Conservation (phyloP, 2,329 filamentous ascomycete genomes). For the Colletotrichum acutatum region DNA sequence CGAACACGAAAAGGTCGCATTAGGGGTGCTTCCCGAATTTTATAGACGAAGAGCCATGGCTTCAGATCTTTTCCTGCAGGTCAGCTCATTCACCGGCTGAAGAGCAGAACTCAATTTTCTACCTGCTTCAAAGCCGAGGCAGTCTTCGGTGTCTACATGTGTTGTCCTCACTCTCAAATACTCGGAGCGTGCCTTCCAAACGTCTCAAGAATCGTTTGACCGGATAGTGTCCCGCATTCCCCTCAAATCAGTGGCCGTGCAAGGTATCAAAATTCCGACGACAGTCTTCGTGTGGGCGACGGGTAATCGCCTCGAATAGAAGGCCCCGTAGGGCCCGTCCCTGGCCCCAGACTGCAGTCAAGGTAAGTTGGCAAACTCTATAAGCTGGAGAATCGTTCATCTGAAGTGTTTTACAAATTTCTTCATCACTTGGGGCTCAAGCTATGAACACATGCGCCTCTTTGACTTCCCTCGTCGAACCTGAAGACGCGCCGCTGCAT, state of each 20-base stretch:
- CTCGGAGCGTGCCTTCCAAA: conserved; percentile 3
- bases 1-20: neutral
- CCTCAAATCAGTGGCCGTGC: conserved; percentile 8
- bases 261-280: neutral
- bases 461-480: neutral
- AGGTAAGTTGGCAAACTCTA: neutral
- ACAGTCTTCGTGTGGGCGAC: neutral
- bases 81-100: neutral
- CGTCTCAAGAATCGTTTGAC: conserved; percentile 33
- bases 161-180: neutral
- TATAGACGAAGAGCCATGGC: conserved; percentile 5
- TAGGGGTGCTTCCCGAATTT: neutral
- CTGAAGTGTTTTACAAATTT: conserved; percentile 29
- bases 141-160: neutral
- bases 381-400: conserved; percentile 6
- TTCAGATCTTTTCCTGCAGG: neutral
- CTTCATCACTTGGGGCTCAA: neutral
- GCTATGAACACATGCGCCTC: neutral
- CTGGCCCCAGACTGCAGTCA: neutral
- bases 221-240: neutral
- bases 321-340: neutral
- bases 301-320: no score
- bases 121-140: conserved; percentile 2
- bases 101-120: neutral
- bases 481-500: conserved; percentile 10